These are phyloP conservation scores for Dipteronia dyeriana DNA, from an alignment of 345 rosid species.

Conservation along the genomic window DNA sequence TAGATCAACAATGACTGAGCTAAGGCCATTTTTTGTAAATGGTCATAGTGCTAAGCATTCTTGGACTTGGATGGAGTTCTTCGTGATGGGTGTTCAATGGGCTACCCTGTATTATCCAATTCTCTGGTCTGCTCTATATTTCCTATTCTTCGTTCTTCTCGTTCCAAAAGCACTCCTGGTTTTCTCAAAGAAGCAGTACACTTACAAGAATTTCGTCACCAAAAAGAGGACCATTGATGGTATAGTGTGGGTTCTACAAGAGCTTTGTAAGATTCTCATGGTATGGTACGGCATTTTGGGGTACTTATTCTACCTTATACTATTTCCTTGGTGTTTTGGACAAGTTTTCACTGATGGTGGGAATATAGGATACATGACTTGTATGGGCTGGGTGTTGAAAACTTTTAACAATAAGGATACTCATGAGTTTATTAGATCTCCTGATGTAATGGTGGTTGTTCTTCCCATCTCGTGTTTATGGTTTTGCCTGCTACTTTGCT, in stretches of 20 bases:
- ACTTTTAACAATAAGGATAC: constrained; percentile 29
- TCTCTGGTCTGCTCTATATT: constrained; percentile 55
- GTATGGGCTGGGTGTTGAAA: constrained; percentile 78
- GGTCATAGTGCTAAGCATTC: constrained; percentile 59
- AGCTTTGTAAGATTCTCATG: constrained; percentile 61
- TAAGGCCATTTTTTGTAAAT: constrained; percentile 78
- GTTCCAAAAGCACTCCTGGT: constrained; percentile 57
- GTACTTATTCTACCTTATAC: constrained; percentile 61
- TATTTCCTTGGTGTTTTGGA: constrained; percentile 80
- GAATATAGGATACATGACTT: constrained; percentile 73
- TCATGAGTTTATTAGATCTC: constrained; percentile 63
- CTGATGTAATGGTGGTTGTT: constrained; percentile 83
- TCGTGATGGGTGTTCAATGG: constrained; percentile 90
- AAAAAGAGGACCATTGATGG: constrained; percentile 49
- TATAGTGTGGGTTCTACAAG: constrained; percentile 65
- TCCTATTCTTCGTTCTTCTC: constrained; percentile 47
- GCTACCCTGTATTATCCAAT: constrained; percentile 66
- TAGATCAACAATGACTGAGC: constrained; percentile 54
- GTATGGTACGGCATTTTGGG: constrained; percentile 69
- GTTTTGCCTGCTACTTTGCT: constrained; percentile 63
- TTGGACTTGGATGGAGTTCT: constrained; percentile 95
- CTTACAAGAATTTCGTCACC: constrained; percentile 47
- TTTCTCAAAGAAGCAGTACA: constrained; percentile 54
- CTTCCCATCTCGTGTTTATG: constrained; percentile 69
- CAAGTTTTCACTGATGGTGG: constrained; percentile 59